Percentiles rank a stretch among this genome's conserved stretches.
phyloP scores from a whole-genome alignment of 805 yeast species.

The Ogataea sp. region DNA sequence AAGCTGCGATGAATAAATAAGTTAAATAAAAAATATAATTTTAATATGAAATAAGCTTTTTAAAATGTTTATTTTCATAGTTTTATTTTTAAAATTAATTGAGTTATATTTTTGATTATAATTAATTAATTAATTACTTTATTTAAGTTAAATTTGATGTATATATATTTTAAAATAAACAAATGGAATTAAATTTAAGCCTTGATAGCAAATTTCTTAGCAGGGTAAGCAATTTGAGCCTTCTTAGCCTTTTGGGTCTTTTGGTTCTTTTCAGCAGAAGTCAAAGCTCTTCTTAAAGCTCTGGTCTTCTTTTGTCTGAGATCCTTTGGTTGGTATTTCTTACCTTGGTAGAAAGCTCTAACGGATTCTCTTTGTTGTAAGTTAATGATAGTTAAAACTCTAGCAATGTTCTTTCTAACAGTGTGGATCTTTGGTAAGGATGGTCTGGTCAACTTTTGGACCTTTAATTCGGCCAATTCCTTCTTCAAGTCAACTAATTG shows the following conservation, averaged over 20 bases:
- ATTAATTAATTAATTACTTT: too few species aligned
- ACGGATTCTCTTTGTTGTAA: constrained; percentile 92
- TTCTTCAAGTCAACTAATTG: constrained; percentile 95
- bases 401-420: constrained; percentile 98
- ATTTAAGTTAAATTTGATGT: background rate
- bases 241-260: constrained; percentile 86
- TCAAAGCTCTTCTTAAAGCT: constrained; percentile 96
- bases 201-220: constrained; percentile 96
- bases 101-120: background rate
- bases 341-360: constrained; percentile 90
- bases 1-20: constrained; percentile 8
- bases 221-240: constrained; percentile 94
- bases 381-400: constrained; percentile 95
- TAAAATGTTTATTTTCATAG: background rate
- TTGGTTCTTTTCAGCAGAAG: constrained; percentile 76
- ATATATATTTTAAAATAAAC: background rate
- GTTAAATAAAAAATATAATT: background rate
- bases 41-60: background rate
- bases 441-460: constrained; percentile 88
- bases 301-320: constrained; percentile 99
- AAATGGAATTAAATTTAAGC: constrained; percentile 65
- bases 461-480: constrained; percentile 93
- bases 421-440: constrained; percentile 94
- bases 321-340: constrained; percentile 96
- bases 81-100: background rate